phyloP scores from a whole-genome alignment of 2,329 filamentous ascomycete genomes.

The Pseudocercospora fuligena region DNA sequence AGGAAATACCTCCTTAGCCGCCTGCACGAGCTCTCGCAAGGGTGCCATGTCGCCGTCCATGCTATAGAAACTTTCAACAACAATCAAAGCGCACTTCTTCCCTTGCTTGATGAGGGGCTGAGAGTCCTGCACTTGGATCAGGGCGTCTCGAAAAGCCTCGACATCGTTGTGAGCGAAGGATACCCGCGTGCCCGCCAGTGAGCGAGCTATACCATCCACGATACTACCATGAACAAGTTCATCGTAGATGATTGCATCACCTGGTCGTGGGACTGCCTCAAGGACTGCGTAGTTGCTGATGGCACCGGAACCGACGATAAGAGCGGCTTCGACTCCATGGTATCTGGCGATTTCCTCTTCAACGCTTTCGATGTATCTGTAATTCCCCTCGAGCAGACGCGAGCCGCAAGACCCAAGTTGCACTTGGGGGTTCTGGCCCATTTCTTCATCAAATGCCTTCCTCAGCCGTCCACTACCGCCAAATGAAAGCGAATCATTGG shows the following conservation, averaged over 20 bases:
- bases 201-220: slow-evolving; percentile 7
- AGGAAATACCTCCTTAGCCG: slow-evolving; percentile 37
- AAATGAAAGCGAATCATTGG: slow-evolving; percentile 11
- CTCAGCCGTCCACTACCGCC: background rate
- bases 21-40: slow-evolving; percentile 73
- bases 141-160: background rate
- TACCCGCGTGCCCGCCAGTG: background rate
- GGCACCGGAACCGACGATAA: slow-evolving; percentile 6
- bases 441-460: slow-evolving; percentile 5
- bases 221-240: slow-evolving; percentile 15
- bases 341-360: slow-evolving; percentile 16
- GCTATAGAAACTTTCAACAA: slow-evolving; percentile 13
- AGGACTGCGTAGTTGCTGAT: slow-evolving; percentile 10
- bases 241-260: slow-evolving; percentile 17
- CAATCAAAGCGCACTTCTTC: background rate
- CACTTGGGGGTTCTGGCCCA: background rate
- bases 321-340: slow-evolving; percentile 11
- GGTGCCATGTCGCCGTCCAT: slow-evolving; percentile 70
- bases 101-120: background rate
- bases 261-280: slow-evolving; percentile 8
- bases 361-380: slow-evolving; percentile 1
- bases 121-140: background rate
- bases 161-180: slow-evolving; percentile 16
- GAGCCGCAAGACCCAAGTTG: background rate
- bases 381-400: slow-evolving; percentile 10